A percentile compares a stretch with the other conserved stretches of the same genome.
Conservation (phyloP, 768 basidiomycete species). For the Tephrocybe sp. region DNA sequence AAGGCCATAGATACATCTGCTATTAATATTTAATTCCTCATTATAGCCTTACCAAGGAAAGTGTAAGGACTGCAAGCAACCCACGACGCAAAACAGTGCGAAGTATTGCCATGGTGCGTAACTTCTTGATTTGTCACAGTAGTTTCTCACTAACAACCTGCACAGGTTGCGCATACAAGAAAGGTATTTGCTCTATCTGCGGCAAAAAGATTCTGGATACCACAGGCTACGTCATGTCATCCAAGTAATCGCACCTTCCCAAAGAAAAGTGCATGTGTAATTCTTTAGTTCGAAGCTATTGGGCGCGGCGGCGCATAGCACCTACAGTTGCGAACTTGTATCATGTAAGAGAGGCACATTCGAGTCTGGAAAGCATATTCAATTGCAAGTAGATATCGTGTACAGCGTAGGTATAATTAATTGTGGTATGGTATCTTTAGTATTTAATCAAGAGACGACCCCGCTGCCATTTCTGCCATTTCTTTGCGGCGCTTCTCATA, state of each 20-base stretch:
- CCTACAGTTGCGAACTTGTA: not conserved
- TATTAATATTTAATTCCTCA: slow-evolving; percentile 17
- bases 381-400: not conserved
- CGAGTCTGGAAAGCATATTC: not conserved
- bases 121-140: slow-evolving; percentile 5
- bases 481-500: slow-evolving; percentile 52
- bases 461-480: slow-evolving; percentile 4
- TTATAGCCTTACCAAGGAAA: slow-evolving; percentile 79
- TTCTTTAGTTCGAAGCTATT: slow-evolving; percentile 5
- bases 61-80: slow-evolving; percentile 86
- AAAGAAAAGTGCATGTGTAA: slow-evolving; percentile 5
- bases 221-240: slow-evolving; percentile 80
- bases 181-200: slow-evolving; percentile 83
- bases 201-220: slow-evolving; percentile 87
- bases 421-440: slow-evolving; percentile 1
- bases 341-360: not conserved
- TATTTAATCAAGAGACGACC: slow-evolving; percentile 9
- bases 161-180: slow-evolving; percentile 84
- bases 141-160: slow-evolving; percentile 4
- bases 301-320: slow-evolving; percentile 1
- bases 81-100: slow-evolving; percentile 80
- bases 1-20: slow-evolving; percentile 15
- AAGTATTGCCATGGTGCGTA: slow-evolving; percentile 85
- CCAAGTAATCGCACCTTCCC: slow-evolving; percentile 46
- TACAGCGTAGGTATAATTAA: slow-evolving; percentile 3